Conservation (phyloP, 306 rosid genomes). For the Begonia fuchsioides region DNA sequence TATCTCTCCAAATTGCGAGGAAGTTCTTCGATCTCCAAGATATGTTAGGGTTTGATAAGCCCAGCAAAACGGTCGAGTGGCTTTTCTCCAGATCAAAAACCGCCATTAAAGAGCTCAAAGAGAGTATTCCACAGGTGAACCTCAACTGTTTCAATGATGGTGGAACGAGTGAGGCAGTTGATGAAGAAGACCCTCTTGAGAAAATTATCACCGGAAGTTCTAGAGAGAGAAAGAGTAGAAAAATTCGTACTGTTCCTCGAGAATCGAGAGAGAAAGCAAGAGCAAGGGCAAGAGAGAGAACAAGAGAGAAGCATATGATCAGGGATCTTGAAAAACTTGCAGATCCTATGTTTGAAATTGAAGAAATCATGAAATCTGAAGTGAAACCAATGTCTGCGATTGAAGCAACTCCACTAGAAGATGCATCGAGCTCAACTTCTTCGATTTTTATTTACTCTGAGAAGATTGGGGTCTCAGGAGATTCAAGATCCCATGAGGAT, state of each 20-base stretch:
- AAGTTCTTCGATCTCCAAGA: conserved; percentile 51
- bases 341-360: too few relatives aligned
- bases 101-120: conserved; percentile 30
- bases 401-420: too few relatives aligned
- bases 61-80: conserved; percentile 48
- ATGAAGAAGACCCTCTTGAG: too few relatives aligned
- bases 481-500: too few relatives aligned
- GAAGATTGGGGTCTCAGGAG: too few relatives aligned
- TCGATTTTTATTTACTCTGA: too few relatives aligned
- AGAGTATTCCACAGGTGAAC: not conserved
- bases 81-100: conserved; percentile 25
- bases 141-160: not conserved
- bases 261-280: conserved; percentile 13
- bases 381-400: too few relatives aligned
- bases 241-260: conserved; percentile 11
- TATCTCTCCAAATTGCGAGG: conserved; percentile 38
- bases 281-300: not conserved
- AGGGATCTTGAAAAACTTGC: too few relatives aligned
- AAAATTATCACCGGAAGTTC: not conserved
- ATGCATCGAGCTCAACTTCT: too few relatives aligned
- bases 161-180: not conserved
- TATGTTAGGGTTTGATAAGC: conserved; percentile 43
- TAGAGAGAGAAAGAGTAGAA: conserved; percentile 8
- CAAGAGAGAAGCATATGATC: not conserved
- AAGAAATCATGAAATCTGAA: too few relatives aligned